Base-by-base conservation (phyloP, 2,329 filamentous ascomycete species). In the Sphaerulina vaccinii region DNA sequence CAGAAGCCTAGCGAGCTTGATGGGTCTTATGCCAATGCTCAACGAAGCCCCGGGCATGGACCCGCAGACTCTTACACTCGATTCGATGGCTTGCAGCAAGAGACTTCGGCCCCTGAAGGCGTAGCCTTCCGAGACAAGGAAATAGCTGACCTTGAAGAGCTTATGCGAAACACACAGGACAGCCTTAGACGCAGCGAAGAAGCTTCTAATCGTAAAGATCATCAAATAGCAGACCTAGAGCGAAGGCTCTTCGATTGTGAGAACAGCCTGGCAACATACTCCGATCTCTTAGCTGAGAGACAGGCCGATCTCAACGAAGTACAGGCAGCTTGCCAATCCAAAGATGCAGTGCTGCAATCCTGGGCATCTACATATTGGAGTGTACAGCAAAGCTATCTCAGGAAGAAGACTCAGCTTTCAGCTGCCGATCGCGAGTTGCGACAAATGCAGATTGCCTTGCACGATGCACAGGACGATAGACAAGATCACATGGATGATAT, bases 111-210 rank as follows among this genome's bases (percentile, higher is more conserved):
- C 22, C 21, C 24, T 22, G 18, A 38, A 51, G 56, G 62, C 15
- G 57, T 64, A 8, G 62, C 58, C 13, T 66, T 65, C 36, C 49
- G 63, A 40, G 61, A 66, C 45, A 54, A 55, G 15, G 63, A 66
- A 42, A 64, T 66, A 27, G 50, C 54, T 35, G 49, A 50, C 32
- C 52, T 61, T 6, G 56, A 61, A 50, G 58, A 61, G 21, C 52
- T 57, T 18, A 53, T 59, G 41, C 45, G 54, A 24, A 43, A 22
- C 18, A 40, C 53, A 13, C 52, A 60, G 24, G 53, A 56, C 10
- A 52, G 43, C 29, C 48, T 58, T 10, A 45, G 42, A 24, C 35
- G 51, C 23, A 56, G 49, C 33, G 57, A 60, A 33, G 51, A 54
- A 15, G 19, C 51, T 5, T 23, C 54, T 21, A n/a, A 18, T 21